Base-by-base conservation (phyloP, 176 grass and related monocot species). In the Phoenix roebelenii region DNA sequence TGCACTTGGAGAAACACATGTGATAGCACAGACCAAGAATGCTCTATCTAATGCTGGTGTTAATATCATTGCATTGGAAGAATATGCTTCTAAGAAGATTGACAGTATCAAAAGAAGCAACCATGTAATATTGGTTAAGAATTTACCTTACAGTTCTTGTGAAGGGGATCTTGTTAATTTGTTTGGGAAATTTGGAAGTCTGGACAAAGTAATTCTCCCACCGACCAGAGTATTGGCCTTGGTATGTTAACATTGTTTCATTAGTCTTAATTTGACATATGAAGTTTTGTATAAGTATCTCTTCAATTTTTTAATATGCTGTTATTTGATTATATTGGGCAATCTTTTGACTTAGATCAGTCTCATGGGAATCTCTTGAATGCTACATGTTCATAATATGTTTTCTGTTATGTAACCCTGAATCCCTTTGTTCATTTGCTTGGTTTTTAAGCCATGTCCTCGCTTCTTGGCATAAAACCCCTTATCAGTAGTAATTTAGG, bases 111-210 rank as follows among this genome's bases (percentile, higher is more conserved):
- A 97, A 79, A 82, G 92, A 80, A 96, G 86, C 80, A 87, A 90
- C 58, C 83, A 85, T 80, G 77, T 96, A 57, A 89, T 96, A 74
- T 72, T 96, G 56, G 78, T 96, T 39, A 96, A 96, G 75, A 96
- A 96, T 66, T 87, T 96, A 53, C 83, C 86, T 32, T 96, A 77
- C 68, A 90, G 58, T 82, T 87, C 77, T 79, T 85, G 59, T 44
- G 87, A 91, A 51, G 83, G 77, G 60, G 86, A 96, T 77, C 84
- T 96, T 0, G 77, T 79, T 23, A 60, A 51, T 15, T 87, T 90
- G 74, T 96, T 96, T 82, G 65, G 57, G 18, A 96, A 82, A 87
- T 85, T 82, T 68, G 86, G 91, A 30, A 85, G 72, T 65, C 57
- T 96, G 59, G 86, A 90, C 54, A 96, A 87, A 76, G 70, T 96